Base-by-base conservation (phyloP, 2,329 filamentous ascomycete species). In the Epichloe festucae region DNA sequence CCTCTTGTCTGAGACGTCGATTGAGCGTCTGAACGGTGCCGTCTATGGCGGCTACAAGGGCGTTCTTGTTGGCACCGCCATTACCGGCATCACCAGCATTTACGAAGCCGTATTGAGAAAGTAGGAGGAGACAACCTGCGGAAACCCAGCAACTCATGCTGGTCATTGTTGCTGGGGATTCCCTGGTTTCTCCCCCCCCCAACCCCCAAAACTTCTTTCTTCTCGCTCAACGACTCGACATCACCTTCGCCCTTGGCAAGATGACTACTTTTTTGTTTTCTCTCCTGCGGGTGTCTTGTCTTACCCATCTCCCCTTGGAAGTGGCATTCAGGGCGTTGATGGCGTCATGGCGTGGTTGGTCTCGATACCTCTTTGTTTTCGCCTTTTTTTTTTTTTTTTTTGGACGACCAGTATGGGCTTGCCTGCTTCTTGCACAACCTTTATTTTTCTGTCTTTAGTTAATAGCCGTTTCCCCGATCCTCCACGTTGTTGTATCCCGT, bases 21-120 rank as follows among this genome's bases (percentile, higher is more conserved):
- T 88, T 47, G 70, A 70, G 50, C 75, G 78, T 51, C 81, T 93
- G 56, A 78, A 84, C 58, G 68, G 70, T 3, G 79, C 84, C 41
- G 70, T 91, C 44, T 87, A 84, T 56, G 85, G 84, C 43, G 85
- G 85, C 54, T 87, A 82, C 67, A 75, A 80, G 60, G 84, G 85
- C 38, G 71, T 88, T 47, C 65, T 90, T 46, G 79, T 84, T 36
- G 85, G 84, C 46, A 74, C 82, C 6, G 78, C 77, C 51, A 80
- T 91, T 57, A 84, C 83, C 4, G 77, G 78, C 21, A 62, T 90
- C 31, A 74, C 82, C 46, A 85, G 84, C 57, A 68, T 93, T 56
- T 93, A 90, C 66, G 87, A 91, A 57, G 87, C 86, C 40, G 81
- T 87, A 23, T 68, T 90, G 63, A 83, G 78, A 70, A 87, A 82